Percentiles rank a stretch among this genome's conserved stretches.
Evolutionary conservation across 768 basidiomycete genomes (phyloP).

Genomic region (Collybia mongolica): DNA sequence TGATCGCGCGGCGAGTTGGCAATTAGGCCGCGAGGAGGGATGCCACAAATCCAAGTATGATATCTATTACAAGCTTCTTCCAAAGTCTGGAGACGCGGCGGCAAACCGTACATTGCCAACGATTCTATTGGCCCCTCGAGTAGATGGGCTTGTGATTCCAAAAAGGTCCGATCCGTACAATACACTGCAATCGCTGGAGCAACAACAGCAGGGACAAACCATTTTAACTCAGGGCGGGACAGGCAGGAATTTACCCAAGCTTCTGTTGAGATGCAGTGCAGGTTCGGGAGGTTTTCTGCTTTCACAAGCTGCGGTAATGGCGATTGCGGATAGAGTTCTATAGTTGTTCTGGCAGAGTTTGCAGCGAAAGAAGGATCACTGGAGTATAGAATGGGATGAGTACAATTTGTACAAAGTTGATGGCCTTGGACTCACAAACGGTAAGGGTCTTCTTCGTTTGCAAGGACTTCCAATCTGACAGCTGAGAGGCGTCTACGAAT

Average conservation of each 20-base stretch:
- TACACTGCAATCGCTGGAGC: slow-evolving; percentile 80
- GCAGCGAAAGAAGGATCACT: slow-evolving; percentile 60
- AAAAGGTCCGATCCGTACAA: slow-evolving; percentile 75
- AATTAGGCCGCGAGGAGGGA: slow-evolving; percentile 69
- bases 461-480: slow-evolving; percentile 39
- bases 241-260: slow-evolving; percentile 78
- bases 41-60: slow-evolving; percentile 49
- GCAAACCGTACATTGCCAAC: slow-evolving; percentile 81
- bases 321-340: slow-evolving; percentile 30
- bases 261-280: slow-evolving; percentile 58
- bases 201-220: slow-evolving; percentile 82
- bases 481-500: slow-evolving; percentile 55
- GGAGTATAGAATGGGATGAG: slow-evolving; percentile 5
- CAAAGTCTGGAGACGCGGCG: slow-evolving; percentile 63
- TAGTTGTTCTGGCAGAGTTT: slow-evolving; percentile 26
- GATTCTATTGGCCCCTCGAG: slow-evolving; percentile 73
- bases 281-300: slow-evolving; percentile 46
- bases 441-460: slow-evolving; percentile 40
- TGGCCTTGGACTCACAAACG: slow-evolving; percentile 33
- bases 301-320: slow-evolving; percentile 28
- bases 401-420: not conserved
- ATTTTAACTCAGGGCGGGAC: slow-evolving; percentile 75
- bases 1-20: slow-evolving; percentile 66
- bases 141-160: slow-evolving; percentile 62
- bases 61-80: slow-evolving; percentile 47